phyloP scores from a whole-genome alignment of 2,329 filamentous ascomycete genomes.

The Penicillium sp. region DNA sequence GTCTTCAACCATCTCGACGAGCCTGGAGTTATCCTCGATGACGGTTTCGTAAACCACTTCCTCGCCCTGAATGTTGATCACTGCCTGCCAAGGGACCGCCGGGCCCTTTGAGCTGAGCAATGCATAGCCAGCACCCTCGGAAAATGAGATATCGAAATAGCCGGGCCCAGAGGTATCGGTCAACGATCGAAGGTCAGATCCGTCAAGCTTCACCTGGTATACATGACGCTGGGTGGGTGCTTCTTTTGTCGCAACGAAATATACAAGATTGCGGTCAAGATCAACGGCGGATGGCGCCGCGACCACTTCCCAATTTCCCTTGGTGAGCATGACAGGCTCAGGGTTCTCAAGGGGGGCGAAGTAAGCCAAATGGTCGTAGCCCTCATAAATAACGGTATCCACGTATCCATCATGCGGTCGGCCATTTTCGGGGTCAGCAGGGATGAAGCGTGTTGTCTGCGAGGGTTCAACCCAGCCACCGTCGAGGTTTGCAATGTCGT shows the following conservation, averaged over 20 bases:
- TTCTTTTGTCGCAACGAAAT: slow-evolving; percentile 84
- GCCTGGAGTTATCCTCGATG: slow-evolving; percentile 73
- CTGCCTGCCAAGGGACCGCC: slow-evolving; percentile 83
- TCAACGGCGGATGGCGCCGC: slow-evolving; percentile 81
- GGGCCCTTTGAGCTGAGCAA: slow-evolving; percentile 84
- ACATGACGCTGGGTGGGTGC: slow-evolving; percentile 86
- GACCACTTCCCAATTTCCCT: slow-evolving; percentile 89
- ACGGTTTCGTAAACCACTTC: slow-evolving; percentile 62
- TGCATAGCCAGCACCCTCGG: slow-evolving; percentile 73
- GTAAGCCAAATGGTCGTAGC: slow-evolving; percentile 88
- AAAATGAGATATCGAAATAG: slow-evolving; percentile 83
- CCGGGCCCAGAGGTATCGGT: slow-evolving; percentile 71
- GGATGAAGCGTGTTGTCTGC: slow-evolving; percentile 79
- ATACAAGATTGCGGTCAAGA: slow-evolving; percentile 79
- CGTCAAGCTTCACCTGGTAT: slow-evolving; percentile 84
- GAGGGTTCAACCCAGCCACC: slow-evolving; percentile 97
- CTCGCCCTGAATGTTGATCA: slow-evolving; percentile 77
- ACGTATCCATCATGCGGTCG: slow-evolving; percentile 85
- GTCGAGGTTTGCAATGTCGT: slow-evolving; percentile 80
- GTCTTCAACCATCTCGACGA: slow-evolving; percentile 67
- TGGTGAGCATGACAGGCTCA: slow-evolving; percentile 80
- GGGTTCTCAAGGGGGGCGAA: slow-evolving; percentile 83
- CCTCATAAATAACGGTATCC: slow-evolving; percentile 81
- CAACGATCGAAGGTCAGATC: slow-evolving; percentile 67
- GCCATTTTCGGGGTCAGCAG: slow-evolving; percentile 73